phyloP scores from a whole-genome alignment of 2,329 filamentous ascomycete genomes.

The Waltergamsia citrina region DNA sequence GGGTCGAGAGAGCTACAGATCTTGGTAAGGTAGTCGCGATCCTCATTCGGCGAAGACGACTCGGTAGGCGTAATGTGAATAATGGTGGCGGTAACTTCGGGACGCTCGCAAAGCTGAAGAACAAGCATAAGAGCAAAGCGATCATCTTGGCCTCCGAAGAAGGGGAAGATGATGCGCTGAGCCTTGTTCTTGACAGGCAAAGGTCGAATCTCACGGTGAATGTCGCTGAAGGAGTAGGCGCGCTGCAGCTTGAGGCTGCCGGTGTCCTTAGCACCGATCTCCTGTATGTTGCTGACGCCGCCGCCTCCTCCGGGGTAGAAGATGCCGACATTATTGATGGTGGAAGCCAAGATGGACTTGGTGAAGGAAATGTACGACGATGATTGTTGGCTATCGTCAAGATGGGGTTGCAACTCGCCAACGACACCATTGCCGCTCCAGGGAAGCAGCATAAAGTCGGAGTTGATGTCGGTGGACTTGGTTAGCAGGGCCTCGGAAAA shows the following conservation, averaged over 20 bases:
- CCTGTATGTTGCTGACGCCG: conserved; percentile 18
- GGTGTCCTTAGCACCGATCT: conserved; percentile 28
- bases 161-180: conserved; percentile 82
- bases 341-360: conserved; percentile 51
- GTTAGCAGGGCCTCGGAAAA: conserved; percentile 70
- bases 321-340: conserved; percentile 62
- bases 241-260: conserved; percentile 32
- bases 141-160: conserved; percentile 78
- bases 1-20: conserved; percentile 11
- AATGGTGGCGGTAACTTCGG: conserved; percentile 69
- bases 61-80: conserved; percentile 29
- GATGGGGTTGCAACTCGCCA: conserved; percentile 39
- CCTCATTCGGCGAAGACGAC: conserved; percentile 10
- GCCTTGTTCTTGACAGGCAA: conserved; percentile 55
- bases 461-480: conserved; percentile 59
- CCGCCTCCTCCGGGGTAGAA: conserved; percentile 78
- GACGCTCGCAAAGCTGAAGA: conserved; percentile 73
- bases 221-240: conserved; percentile 48
- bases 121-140: conserved; percentile 69
- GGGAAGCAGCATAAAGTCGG: conserved; percentile 72
- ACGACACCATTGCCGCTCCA: conserved; percentile 81
- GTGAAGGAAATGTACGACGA: conserved; percentile 64
- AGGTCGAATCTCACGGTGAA: conserved; percentile 42
- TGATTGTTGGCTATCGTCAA: conserved; percentile 25
- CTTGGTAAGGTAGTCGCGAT: conserved; percentile 17